Conservation (phyloP, 1,284 basidiomycete genomes). For the Leccinum ponderosum region DNA sequence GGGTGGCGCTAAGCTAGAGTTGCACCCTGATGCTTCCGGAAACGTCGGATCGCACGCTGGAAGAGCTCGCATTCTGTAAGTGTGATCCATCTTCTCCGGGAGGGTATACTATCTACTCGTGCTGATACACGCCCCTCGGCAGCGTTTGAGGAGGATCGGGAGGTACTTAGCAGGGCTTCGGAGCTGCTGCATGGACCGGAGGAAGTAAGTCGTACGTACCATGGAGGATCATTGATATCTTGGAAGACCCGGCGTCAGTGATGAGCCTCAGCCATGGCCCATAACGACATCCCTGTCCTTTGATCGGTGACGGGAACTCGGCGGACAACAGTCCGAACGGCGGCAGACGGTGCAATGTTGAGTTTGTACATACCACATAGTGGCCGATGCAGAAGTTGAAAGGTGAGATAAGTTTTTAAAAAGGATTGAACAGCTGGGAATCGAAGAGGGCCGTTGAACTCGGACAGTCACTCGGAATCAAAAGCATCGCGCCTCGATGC, state of each 20-base stretch:
- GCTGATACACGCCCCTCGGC: neutral
- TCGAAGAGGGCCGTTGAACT: neutral
- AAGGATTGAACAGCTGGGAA: neutral
- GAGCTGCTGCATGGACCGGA: neutral
- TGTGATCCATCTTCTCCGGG: neutral
- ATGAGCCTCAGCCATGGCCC: neutral
- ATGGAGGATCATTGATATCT: neutral
- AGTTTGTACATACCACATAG: neutral
- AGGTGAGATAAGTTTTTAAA: neutral
- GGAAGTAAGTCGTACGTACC: neutral
- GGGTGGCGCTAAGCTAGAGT: neutral
- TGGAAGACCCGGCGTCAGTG: neutral
- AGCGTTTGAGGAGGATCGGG: neutral
- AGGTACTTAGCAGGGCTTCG: neutral
- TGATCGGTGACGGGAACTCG: neutral
- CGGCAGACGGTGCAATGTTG: neutral
- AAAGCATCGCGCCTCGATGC: conserved; percentile 3
- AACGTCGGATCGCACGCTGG: neutral
- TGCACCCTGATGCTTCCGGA: neutral
- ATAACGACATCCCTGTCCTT: neutral
- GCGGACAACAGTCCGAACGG: neutral
- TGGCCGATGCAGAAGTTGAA: neutral
- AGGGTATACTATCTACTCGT: neutral
- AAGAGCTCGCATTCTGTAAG: neutral
- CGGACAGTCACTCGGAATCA: neutral